A percentile compares a stretch with the other conserved stretches of the same genome.
Conservation (phyloP, 768 basidiomycete species). For the Dacryopinax primogenitus region DNA sequence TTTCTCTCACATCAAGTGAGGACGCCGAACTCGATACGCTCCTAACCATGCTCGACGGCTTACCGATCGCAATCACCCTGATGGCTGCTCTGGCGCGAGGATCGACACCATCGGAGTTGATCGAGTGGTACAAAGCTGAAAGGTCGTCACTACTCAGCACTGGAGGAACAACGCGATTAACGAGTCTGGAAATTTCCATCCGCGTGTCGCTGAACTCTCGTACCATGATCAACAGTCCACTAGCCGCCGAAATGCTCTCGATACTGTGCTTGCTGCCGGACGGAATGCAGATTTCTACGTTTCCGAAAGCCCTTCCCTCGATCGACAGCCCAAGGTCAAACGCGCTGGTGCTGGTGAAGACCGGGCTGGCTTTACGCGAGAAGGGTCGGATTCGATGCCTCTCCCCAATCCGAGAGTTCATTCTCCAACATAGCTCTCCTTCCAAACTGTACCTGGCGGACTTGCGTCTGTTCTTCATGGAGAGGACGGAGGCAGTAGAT, state of each 20-base stretch:
- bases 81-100: background rate
- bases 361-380: background rate
- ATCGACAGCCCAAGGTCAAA: background rate
- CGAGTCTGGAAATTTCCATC: constrained; percentile 21
- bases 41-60: background rate
- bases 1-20: background rate
- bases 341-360: background rate
- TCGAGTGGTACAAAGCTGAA: background rate
- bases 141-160: constrained; percentile 3
- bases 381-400: background rate
- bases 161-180: constrained; percentile 10
- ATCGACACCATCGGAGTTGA: background rate
- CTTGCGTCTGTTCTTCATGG: background rate
- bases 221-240: constrained; percentile 17
- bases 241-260: constrained; percentile 19
- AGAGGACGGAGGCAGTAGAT: background rate
- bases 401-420: background rate
- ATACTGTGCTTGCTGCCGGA: constrained; percentile 23
- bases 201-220: constrained; percentile 19
- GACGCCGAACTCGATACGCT: background rate
- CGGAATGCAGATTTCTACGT: constrained; percentile 15
- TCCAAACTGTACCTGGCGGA: background rate
- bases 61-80: background rate
- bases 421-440: background rate
- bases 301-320: background rate